Evolutionary conservation across 345 rosid species (phyloP), one percentile per base, ranked within the genome.

Genomic region (Microthlaspi erraticum): DNA sequence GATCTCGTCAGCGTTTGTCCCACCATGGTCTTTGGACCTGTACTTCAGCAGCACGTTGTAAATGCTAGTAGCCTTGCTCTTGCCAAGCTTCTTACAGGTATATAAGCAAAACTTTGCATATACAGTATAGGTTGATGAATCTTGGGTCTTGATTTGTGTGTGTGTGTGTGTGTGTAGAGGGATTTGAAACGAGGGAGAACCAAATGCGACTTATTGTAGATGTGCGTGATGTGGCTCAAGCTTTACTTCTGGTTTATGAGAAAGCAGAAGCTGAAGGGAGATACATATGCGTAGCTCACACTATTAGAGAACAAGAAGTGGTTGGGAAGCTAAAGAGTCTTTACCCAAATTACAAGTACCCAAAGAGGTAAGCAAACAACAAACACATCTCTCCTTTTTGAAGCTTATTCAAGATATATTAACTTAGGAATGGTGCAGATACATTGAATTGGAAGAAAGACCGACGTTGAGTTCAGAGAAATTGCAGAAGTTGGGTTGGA

Each of bases 261-360:
- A 87, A 81, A 64, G 75, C 80, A 32, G 87, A 83, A 71, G 87
- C 87, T 52, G 81, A 88, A 79, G 91, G 92, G 39, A 81, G 96
- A 77, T 87, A 90, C 71, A 68, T 86, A 38, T 84, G 93, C 66
- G n/a, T 50, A 10, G 55, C 86, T 38, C 74, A 86, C 72, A 1
- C 13, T 14, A 61, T 70, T 19, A 75, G 26, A 63, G 71, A 71
- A 16, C 38, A 4, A 7, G 75, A 69, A 26, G 16, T 86, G 50
- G 82, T 87, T 43, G 82, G 79, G 71, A 86, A 79, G 51, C 76
- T 88, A 65, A 86, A 77, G 75, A 77, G 68, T 32, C 73, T 82
- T 34, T 87, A 79, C 71, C 88, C 88, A 20, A 66, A 75, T 63
- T 87, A 82, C 77, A 83, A 78, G 19, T 87, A 80, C 70, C 90